phyloP scores from a whole-genome alignment of 179 eudicot species.

The Amaranthus tricolor region DNA sequence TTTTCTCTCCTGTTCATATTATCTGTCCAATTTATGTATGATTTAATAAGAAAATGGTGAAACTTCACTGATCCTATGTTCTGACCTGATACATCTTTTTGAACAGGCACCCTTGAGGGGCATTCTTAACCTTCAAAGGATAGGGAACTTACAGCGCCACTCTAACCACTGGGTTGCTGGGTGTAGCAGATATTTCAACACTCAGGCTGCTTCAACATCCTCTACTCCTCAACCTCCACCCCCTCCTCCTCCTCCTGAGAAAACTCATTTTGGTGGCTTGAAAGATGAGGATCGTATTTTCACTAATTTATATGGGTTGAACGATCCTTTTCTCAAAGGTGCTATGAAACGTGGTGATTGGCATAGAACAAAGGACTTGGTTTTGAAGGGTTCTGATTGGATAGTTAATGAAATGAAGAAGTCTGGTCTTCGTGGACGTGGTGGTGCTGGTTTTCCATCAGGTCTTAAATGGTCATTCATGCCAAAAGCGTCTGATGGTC shows the following conservation, averaged over 20 bases:
- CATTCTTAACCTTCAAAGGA: conserved; percentile 60
- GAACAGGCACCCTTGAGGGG: conserved; percentile 74
- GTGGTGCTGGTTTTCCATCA: conserved; percentile 99
- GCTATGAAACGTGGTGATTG: conserved; percentile 98
- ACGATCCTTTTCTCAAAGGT: conserved; percentile 94
- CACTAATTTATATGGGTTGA: conserved; percentile 83
- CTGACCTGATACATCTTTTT: conserved; percentile 13
- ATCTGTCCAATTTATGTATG: neutral
- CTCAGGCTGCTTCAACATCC: conserved; percentile 79
- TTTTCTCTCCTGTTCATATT: neutral
- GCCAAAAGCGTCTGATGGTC: conserved; percentile 95
- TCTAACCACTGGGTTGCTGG: conserved; percentile 37
- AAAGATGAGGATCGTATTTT: conserved; percentile 97
- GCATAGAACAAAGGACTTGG: conserved; percentile 91
- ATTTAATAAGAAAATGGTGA: neutral
- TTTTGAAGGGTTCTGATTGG: conserved; percentile 91
- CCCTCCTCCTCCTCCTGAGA: conserved; percentile 98
- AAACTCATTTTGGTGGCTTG: conserved; percentile 92
- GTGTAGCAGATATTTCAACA: conserved; percentile 59
- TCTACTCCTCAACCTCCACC: conserved; percentile 84
- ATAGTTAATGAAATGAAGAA: conserved; percentile 91
- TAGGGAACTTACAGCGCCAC: conserved; percentile 40
- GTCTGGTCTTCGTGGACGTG: conserved; percentile 97
- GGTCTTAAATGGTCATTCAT: conserved; percentile 99
- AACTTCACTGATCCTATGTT: neutral